phyloP scores from a whole-genome alignment of 768 basidiomycete species.

The Tricholoma bakamatsutake region DNA sequence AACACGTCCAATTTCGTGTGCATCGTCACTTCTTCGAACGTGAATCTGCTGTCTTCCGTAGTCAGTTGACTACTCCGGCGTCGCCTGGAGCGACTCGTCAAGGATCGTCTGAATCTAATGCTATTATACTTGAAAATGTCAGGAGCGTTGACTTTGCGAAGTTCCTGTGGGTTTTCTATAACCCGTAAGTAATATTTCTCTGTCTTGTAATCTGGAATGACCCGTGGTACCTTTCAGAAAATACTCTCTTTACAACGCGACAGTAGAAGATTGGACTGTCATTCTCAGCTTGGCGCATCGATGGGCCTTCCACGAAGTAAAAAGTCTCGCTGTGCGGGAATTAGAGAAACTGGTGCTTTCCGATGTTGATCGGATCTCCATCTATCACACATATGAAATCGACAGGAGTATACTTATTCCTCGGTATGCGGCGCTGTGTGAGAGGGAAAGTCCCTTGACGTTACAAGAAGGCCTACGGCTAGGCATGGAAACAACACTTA shows the following conservation, averaged over 20 bases:
- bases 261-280: conserved; percentile 46
- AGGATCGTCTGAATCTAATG: conserved; percentile 33
- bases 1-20: conserved; percentile 45
- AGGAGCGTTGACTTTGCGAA: conserved; percentile 33
- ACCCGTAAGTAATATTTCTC: conserved; percentile 31
- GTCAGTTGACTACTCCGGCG: conserved; percentile 26
- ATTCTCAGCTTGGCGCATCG: conserved; percentile 53
- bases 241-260: conserved; percentile 51
- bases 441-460: conserved; percentile 43
- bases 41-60: conserved; percentile 42
- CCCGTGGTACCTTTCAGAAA: conserved; percentile 28
- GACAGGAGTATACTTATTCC: conserved; percentile 44
- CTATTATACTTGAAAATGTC: conserved; percentile 40
- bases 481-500: conserved; percentile 45
- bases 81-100: conserved; percentile 24
- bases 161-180: conserved; percentile 55
- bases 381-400: conserved; percentile 50
- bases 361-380: conserved; percentile 45
- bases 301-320: conserved; percentile 54
- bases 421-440: conserved; percentile 49
- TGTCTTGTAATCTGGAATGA: not conserved
- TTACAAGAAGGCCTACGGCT: conserved; percentile 51
- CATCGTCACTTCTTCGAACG: conserved; percentile 50
- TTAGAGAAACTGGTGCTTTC: conserved; percentile 42
- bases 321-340: conserved; percentile 52